Evolutionary conservation across 768 basidiomycete genomes (phyloP), one percentile per base, ranked within the genome.

Genomic region (Obba rivulosa): DNA sequence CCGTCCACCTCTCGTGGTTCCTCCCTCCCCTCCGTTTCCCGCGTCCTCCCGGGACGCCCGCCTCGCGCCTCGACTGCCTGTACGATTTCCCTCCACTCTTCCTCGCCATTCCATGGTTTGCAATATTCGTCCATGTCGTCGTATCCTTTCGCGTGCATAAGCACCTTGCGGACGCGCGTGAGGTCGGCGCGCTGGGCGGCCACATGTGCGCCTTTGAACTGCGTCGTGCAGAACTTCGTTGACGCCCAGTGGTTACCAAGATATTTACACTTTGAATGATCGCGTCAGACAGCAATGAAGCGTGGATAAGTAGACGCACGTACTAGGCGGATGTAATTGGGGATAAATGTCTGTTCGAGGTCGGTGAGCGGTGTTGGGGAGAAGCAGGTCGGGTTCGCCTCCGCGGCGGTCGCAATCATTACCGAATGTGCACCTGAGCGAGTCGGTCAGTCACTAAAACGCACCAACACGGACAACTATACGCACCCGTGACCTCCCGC

Each of bases 381-480:
- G 72, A 98, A 98, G 57, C 92, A 87, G 0, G 88, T 83, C 0
- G 92, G 91, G 65, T 98, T 99, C 4, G 85, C 68, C 66, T 99
- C 96, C 5, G 94, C 96, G 1, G 85, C 92, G 4, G 93, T 85
- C 18, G 96, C 96, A 35, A 99, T 87, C 96, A 99, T 99, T 35
- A 92, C 84, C 0, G 92, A 93, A 58, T 88, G 81, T 10, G 91
- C 92, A 3, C 84, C 86, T 87, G 45, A 22, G 4, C 14, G 39
- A 23, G 51, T 41, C n/a, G n/a, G n/a, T 31, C 23, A 14, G 17
- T 48, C 7, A 49, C 4, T 24, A 42, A 23, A 13, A 22, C 24
- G 10, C 8, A 21, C 18, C 1, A 28, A 52, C 11, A 24, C 11
- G 2, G 16, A 38, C 7, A 34, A 7, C 16, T 13, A 41, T 1